Evolutionary conservation across 2,329 filamentous ascomycete species (phyloP), one percentile per base, ranked within the genome.

Genomic region (Nigrospora sphaerica): DNA sequence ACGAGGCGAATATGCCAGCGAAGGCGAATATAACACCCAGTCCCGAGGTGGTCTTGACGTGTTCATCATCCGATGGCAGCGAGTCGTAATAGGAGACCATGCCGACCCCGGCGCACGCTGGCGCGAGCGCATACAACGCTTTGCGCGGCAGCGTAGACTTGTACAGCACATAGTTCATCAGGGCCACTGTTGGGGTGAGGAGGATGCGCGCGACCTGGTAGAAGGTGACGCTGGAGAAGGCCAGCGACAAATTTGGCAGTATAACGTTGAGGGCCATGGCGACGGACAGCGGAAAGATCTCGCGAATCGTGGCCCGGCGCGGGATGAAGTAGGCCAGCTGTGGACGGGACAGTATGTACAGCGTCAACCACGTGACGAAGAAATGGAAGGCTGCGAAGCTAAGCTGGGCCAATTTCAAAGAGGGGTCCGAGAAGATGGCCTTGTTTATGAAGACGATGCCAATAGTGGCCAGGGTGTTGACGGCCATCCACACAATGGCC

Each of bases 371-470:
- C 23, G 83, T 86, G 58, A 85, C 69, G 57, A 78, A 69, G 66
- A 86, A 86, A 65, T 86, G 83, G 63, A 85, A 85, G 45, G 78
- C 71, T 42, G 82, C 82, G 57, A 86, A 86, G 33, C 77, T 76
- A 43, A 85, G 73, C 62, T 86, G 82, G 49, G 73, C 75, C 31
- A 80, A 70, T 57, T 79, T 80, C 57, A 83, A 71, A 13, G 72
- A 74, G 14, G 76, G 75, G 50, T 83, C 77, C 19, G 76, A 77
- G 67, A 86, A 86, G 62, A 86, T 83, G 51, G 75, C 75, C 63
- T 86, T 86, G 67, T 86, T 86, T 37, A 79, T 81, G 60, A 85
- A 85, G 57, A 86, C 80, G 57, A 84, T 83, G 40, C 77, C 76
- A 47, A 83, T 76, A 1, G 80, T 83, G 3, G 80, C 78, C 51